Evolutionary conservation across 306 rosid species (phyloP).

Genomic region (Oemleria cerasiformis): DNA sequence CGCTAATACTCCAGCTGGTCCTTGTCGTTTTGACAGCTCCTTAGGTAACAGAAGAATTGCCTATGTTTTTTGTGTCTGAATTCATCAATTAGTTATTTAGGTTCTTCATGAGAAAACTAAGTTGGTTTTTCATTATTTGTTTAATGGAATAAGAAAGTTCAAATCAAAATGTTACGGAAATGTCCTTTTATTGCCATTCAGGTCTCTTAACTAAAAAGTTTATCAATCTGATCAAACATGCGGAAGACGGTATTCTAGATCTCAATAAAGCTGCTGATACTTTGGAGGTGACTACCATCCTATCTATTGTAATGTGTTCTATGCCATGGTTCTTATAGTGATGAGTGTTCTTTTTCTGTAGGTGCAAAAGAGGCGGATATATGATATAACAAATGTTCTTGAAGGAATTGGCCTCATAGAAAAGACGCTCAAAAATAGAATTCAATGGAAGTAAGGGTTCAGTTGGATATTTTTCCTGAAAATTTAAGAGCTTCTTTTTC

Average conservation of each 20-base stretch:
- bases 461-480: constrained; percentile 13
- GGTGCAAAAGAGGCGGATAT: constrained; percentile 98
- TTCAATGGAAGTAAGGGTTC: constrained; percentile 89
- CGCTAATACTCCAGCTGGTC: constrained; percentile 82
- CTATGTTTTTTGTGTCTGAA: constrained; percentile 9
- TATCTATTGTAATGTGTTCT: constrained; percentile 22
- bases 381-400: constrained; percentile 96
- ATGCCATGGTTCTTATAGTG: constrained; percentile 24
- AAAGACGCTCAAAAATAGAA: constrained; percentile 94
- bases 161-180: constrained; percentile 15
- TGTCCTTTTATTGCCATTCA: constrained; percentile 26
- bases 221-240: constrained; percentile 87
- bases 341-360: constrained; percentile 33
- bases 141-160: neutral
- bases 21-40: constrained; percentile 99
- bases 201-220: constrained; percentile 94
- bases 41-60: constrained; percentile 52
- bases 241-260: constrained; percentile 72
- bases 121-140: neutral
- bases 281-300: constrained; percentile 61
- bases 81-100: neutral
- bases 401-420: constrained; percentile 99
- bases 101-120: neutral
- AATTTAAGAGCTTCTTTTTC: constrained; percentile 3
- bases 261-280: constrained; percentile 96